Evolutionary conservation across 495 filamentous ascomycete genomes (phyloP), one percentile per base, ranked within the genome.

Genomic region (Talaromyces wortmannii): DNA sequence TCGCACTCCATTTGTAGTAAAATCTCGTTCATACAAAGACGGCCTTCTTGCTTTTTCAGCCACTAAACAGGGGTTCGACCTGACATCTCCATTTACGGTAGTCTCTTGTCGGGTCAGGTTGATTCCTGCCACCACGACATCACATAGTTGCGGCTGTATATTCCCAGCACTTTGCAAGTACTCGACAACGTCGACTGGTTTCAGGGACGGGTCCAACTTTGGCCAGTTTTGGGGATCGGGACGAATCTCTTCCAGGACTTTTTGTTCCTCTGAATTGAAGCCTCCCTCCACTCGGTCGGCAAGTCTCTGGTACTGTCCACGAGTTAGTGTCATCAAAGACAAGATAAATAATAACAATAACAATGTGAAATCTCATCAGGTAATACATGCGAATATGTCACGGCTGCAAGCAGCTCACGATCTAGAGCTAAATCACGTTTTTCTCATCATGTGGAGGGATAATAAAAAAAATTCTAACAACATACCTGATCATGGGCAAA

Each of bases 361-460:
- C 10, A n/a, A 8, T 12, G 50, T 36, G 23, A 61, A 55, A 61
- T 71, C 71, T 73, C 66, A 59, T 78, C 74, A 72, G 73, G 74
- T 76, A 78, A 76, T 79, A 77, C 69, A 78, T 74, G 70, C 63
- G 49, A 65, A 65, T 67, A 63, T 78, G 74, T 81, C 78, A 78
- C 55, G 62, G 69, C 66, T 71, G 70, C 72, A 65, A 46, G 73
- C 69, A 70, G 67, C 75, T 80, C 68, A 70, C 77, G 77, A 81
- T 81, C 78, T 81, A 81, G 78, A 81, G 78, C 78, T 81, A 77
- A 79, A 29, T 45, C 23, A 74, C 58, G 63, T 58, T 68, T 75
- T 68, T 76, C 64, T 78, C 78, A 55, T 80, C 78, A 78, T 71
- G 59, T 50, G 43, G 42, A 17, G 17, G 16, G 29, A 48, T 51